Conservation (phyloP, 2,329 filamentous ascomycete species). For the Westerdykella sp. region DNA sequence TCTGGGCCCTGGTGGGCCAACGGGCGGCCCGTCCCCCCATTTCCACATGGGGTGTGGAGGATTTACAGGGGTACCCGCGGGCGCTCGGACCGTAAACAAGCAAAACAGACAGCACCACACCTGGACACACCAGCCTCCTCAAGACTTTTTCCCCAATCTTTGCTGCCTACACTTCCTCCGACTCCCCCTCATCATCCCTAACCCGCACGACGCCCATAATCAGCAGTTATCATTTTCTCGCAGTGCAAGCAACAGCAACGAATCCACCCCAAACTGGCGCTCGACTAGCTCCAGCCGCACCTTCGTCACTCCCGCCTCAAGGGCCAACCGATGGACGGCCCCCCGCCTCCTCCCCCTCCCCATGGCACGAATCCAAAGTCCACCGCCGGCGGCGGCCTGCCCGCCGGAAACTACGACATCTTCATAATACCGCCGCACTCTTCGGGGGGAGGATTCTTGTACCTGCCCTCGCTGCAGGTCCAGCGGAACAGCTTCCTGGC, state of each 20-base stretch:
- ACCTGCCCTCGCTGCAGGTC: slow-evolving; percentile 81
- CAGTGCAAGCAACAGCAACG: background rate
- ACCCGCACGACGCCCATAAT: slow-evolving; percentile 4
- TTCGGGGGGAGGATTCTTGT: slow-evolving; percentile 81
- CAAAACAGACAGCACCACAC: slow-evolving; percentile 1
- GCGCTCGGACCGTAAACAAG: background rate
- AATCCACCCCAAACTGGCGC: background rate
- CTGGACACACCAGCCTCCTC: background rate
- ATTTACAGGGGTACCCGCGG: background rate
- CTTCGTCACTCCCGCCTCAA: slow-evolving; percentile 16
- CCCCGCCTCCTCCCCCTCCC: slow-evolving; percentile 74
- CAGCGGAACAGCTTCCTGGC: slow-evolving; percentile 88
- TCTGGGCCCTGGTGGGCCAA: slow-evolving; percentile 2
- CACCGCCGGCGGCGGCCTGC: slow-evolving; percentile 52
- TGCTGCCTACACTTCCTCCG: slow-evolving; percentile 2
- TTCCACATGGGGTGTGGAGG: background rate
- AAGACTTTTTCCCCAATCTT: background rate
- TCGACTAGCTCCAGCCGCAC: slow-evolving; percentile 6
- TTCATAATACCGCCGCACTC: slow-evolving; percentile 94
- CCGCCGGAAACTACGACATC: slow-evolving; percentile 90
- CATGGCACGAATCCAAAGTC: slow-evolving; percentile 73
- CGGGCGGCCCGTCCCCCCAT: background rate
- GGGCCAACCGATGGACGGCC: slow-evolving; percentile 36
- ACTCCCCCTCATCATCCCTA: background rate
- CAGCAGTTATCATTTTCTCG: no score